Evolutionary conservation across 257 asterid genomes (phyloP).

Genomic region (Gardenia jasminoides): DNA sequence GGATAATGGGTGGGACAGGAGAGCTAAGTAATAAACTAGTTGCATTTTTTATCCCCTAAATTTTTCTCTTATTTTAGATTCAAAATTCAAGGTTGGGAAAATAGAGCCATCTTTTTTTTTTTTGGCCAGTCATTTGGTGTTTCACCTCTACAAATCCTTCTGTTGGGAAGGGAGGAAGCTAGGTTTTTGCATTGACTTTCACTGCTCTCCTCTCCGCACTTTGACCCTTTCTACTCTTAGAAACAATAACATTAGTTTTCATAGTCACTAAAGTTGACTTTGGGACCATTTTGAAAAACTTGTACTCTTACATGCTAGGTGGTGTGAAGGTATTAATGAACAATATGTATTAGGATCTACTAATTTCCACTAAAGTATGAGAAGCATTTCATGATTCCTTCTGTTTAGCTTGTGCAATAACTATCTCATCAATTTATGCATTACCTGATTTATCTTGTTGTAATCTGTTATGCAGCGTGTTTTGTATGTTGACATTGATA

Average conservation of each 20-base stretch:
- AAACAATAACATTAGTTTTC: not conserved
- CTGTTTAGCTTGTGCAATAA: not conserved
- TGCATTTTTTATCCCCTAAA: not conserved
- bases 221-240: not conserved
- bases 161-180: not conserved
- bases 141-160: not conserved
- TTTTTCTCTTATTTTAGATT: not conserved
- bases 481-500: constrained; percentile 43
- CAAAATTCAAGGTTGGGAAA: not conserved
- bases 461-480: constrained; percentile 34
- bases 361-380: not conserved
- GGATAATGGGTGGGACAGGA: not conserved
- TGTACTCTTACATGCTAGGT: not conserved
- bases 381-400: not conserved
- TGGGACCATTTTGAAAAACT: not conserved
- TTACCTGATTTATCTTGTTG: constrained; percentile 17
- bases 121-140: not conserved
- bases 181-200: not conserved
- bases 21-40: not conserved
- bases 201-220: not conserved
- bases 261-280: not conserved
- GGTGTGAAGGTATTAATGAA: not conserved
- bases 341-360: not conserved
- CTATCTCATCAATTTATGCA: not conserved
- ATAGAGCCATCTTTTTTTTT: no score